These are phyloP conservation scores for Gynostemma pentaphyllum DNA, from an alignment of 306 rosid genomes.

Conservation along the genomic window DNA sequence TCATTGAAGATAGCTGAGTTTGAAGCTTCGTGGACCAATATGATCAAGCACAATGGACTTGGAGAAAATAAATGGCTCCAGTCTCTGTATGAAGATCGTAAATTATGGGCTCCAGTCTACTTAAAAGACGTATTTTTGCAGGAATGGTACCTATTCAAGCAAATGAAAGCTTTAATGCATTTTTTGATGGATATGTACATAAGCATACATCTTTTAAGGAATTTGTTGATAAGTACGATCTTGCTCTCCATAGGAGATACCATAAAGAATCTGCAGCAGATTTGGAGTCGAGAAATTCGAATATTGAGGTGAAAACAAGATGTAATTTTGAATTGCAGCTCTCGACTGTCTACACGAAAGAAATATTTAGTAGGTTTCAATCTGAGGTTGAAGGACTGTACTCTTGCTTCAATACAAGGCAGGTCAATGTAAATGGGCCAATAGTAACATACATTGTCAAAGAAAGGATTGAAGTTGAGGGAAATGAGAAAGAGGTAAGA, in stretches of 20 bases:
- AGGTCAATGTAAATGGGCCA: constrained; percentile 48
- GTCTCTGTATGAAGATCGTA: constrained; percentile 41
- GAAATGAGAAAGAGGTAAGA: constrained; percentile 41
- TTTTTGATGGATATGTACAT: constrained; percentile 68
- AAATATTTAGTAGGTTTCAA: constrained; percentile 45
- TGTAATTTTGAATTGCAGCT: constrained; percentile 55
- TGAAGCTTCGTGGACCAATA: constrained; percentile 57
- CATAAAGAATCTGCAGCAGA: constrained; percentile 47
- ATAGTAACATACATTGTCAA: constrained; percentile 56
- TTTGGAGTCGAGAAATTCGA: constrained; percentile 33
- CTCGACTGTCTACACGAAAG: constrained; percentile 46
- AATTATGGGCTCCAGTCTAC: constrained; percentile 61
- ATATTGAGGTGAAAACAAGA: constrained; percentile 36
- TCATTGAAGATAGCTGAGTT: constrained; percentile 59
- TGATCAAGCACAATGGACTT: constrained; percentile 38
- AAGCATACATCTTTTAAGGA: constrained; percentile 69
- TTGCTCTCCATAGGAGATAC: constrained; percentile 60
- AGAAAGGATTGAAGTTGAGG: constrained; percentile 50
- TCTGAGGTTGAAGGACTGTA: constrained; percentile 65
- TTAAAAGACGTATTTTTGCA: constrained; percentile 47
- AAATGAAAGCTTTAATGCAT: constrained; percentile 34
- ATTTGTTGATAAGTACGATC: constrained; percentile 62
- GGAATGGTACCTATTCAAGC: constrained; percentile 49
- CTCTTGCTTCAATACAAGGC: constrained; percentile 66
- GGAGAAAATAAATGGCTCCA: constrained; percentile 62